phyloP scores from a whole-genome alignment of 2,329 filamentous ascomycete species.

The Sphaerulina populicola region DNA sequence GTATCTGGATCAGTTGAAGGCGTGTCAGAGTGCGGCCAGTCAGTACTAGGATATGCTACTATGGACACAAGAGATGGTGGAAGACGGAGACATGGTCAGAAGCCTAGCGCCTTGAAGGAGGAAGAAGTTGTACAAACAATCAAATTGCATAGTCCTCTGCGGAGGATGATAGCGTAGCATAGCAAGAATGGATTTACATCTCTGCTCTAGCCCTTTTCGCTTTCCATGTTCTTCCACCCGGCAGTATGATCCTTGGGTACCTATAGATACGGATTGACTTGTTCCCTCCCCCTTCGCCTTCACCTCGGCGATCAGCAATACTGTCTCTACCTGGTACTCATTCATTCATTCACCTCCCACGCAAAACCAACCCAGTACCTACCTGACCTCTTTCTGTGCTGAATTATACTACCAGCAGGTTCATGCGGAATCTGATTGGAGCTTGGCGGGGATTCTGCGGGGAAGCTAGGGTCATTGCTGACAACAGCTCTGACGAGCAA shows the following conservation, averaged over 20 bases:
- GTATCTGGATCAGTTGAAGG: conserved; percentile 83
- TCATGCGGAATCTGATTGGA: too few species aligned
- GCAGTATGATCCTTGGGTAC: neutral
- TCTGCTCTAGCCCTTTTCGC: neutral
- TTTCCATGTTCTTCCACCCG: neutral
- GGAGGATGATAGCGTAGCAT: neutral
- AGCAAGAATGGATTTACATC: neutral
- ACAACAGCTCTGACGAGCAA: too few species aligned
- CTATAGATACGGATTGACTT: neutral
- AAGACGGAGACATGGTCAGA: neutral
- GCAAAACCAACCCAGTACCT: too few species aligned
- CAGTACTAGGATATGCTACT: conserved; percentile 37
- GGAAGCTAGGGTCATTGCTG: too few species aligned
- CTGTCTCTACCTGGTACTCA: too few species aligned
- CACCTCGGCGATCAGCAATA: neutral
- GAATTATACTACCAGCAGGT: too few species aligned
- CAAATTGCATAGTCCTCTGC: neutral
- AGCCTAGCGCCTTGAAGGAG: neutral
- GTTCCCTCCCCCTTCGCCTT: neutral
- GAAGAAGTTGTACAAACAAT: neutral
- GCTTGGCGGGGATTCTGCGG: too few species aligned
- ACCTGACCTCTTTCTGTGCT: too few species aligned
- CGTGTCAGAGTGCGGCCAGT: conserved; percentile 42
- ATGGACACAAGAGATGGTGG: neutral
- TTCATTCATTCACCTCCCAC: neutral